These are phyloP conservation scores for Odontarrhena argentea DNA, from an alignment of 345 rosid species.

Conservation along the genomic window DNA sequence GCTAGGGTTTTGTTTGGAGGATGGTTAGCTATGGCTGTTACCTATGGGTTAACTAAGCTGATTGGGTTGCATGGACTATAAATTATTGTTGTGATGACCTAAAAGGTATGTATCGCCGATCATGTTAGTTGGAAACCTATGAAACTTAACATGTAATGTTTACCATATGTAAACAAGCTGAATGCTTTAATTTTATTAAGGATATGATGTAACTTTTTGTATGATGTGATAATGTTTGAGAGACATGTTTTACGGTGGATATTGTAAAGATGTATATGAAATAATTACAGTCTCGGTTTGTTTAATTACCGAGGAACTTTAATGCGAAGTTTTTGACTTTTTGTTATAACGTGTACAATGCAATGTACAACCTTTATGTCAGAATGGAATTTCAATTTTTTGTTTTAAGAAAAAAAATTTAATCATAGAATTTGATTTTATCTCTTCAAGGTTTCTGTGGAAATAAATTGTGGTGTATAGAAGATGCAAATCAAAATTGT, in stretches of 20 bases:
- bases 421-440: background rate
- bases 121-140: background rate
- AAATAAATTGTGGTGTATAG: too few species aligned
- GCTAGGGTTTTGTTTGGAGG: conserved; percentile 85
- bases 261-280: conserved; percentile 16
- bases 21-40: conserved; percentile 90
- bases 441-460: background rate
- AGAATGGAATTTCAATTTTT: background rate
- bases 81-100: conserved; percentile 5
- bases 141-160: background rate
- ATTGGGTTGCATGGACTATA: conserved; percentile 66
- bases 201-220: conserved; percentile 26
- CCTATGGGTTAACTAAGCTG: conserved; percentile 80
- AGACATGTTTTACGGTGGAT: conserved; percentile 26
- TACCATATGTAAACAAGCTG: conserved; percentile 20
- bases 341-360: background rate
- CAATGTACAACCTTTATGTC: background rate
- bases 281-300: background rate
- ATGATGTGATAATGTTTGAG: conserved; percentile 16
- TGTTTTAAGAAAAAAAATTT: too few species aligned
- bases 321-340: background rate
- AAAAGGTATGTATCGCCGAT: background rate
- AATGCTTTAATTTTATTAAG: background rate
- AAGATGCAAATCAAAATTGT: too few species aligned
- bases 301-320: background rate